Evolutionary conservation across 176 grass and related monocot genomes (phyloP), one percentile per base, ranked within the genome.

Genomic region (Zoysia japonica): DNA sequence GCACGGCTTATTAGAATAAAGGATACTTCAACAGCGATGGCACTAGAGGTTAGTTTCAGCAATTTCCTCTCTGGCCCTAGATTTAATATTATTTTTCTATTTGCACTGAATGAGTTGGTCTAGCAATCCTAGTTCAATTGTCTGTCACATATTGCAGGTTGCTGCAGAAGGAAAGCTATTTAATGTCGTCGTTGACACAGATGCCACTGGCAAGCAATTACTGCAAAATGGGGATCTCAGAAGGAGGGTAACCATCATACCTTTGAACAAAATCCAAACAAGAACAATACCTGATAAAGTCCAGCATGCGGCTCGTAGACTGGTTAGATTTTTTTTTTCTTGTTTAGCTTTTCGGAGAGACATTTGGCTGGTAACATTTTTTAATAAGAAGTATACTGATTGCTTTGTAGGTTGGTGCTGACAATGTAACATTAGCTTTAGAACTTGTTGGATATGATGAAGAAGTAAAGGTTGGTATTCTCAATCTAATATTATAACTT

Each of bases 161-260:
- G 79, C 90, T 72, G 92, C 92, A 74, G 88, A 92, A 52, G 96
- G 96, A 53, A 99, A 74, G 75, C 82, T 99, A 62, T 99, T 85
- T 81, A 95, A 93, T 88, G 87, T 99, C 53, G 88, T 99, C 55
- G 96, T 99, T 71, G 96, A 99, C 57, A 84, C 96, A 57, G 92
- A 99, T 84, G 87, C 63, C 70, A 99, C 96, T 48, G 96, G 96
- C 74, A 99, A 99, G 71, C 88, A 92, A 48, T 72, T 99, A 39
- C 48, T 99, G 41, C 79, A 94, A 85, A 85, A 87, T 51, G 96
- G 92, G 14, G 76, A 91, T 17, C 83, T 99, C 55, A 81, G 42
- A 64, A 99, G 79, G 76, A 93, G 96, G 72, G 86, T 91, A 82
- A 99, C 96, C 67, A 93, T 99, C 82, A 89, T 99, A 82, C 96